Conservation (phyloP, 257 asterid species). For the Gentiana macrophylla region DNA sequence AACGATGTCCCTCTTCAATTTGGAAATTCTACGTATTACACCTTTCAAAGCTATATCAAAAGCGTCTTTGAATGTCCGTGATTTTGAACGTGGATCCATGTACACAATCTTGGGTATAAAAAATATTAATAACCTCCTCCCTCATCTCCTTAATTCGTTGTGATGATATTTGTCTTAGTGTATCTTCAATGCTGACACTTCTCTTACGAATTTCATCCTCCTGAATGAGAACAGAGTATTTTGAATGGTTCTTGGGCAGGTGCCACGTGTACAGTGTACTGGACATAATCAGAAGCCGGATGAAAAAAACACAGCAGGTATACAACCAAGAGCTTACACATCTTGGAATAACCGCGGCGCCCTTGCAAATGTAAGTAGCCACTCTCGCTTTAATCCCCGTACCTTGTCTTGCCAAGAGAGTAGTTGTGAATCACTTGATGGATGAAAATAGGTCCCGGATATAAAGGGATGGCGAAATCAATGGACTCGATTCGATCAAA, state of each 20-base stretch:
- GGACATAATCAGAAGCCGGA: conserved; percentile 8
- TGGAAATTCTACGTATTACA: conserved; percentile 1
- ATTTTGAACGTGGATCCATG: conserved; percentile 6
- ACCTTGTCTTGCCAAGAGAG: conserved; percentile 3
- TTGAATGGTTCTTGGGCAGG: conserved; percentile 5
- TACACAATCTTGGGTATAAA: conserved; percentile 2
- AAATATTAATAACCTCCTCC: conserved; percentile 7
- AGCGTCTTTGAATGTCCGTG: conserved; percentile 7
- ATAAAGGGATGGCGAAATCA: conserved; percentile 3
- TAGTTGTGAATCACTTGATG: conserved; percentile 2
- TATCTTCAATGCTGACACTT: conserved; percentile 4
- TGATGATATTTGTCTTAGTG: conserved; percentile 1
- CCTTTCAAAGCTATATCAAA: conserved; percentile 6
- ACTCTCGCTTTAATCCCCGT: background rate
- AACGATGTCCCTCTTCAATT: background rate
- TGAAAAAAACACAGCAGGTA: conserved; percentile 7
- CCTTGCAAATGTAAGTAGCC: conserved; percentile 5
- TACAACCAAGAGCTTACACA: conserved; percentile 6
- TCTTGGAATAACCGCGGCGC: background rate
- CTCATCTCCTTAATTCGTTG: conserved; percentile 6
- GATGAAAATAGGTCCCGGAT: conserved; percentile 6
- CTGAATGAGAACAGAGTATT: conserved; percentile 4
- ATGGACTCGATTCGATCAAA: conserved; percentile 2
- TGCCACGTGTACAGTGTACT: conserved; percentile 9
- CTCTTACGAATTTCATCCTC: conserved; percentile 7